These are phyloP conservation scores for Cylindrodendrum hubeiense DNA, from an alignment of 2,329 filamentous ascomycete genomes.

Conservation along the genomic window DNA sequence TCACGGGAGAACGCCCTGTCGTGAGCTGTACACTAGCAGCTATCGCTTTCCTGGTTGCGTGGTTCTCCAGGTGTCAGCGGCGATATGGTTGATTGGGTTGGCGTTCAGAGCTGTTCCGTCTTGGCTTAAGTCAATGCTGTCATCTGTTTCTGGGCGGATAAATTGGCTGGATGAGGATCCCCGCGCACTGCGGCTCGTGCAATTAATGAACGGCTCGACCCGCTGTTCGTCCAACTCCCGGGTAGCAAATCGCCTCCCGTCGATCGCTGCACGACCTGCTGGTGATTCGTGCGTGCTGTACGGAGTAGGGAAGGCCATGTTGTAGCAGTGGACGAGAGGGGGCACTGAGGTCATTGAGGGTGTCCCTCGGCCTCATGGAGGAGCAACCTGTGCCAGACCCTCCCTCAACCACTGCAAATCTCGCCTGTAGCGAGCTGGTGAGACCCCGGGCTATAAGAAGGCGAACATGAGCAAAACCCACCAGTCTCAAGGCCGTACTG, in stretches of 20 bases:
- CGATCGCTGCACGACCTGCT: not conserved
- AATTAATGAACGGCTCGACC: slow-evolving; percentile 4
- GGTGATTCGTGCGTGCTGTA: not conserved
- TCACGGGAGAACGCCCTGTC: not conserved
- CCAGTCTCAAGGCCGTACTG: not conserved
- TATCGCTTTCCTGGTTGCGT: not conserved
- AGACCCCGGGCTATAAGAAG: not conserved
- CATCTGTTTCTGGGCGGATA: not conserved
- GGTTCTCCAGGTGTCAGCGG: not conserved
- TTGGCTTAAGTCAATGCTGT: slow-evolving; percentile 6
- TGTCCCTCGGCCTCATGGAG: not conserved
- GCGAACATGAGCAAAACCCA: not conserved
- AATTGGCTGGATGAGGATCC: not conserved
- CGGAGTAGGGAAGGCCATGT: not conserved
- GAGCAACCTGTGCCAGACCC: too few species aligned
- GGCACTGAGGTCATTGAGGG: not conserved
- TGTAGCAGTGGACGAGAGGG: not conserved
- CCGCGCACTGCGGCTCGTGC: not conserved
- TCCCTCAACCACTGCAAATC: not conserved
- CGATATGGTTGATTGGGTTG: not conserved
- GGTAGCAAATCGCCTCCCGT: not conserved
- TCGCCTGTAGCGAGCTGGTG: not conserved
- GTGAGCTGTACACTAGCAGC: not conserved
- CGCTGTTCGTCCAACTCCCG: not conserved
- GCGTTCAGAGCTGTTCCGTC: not conserved